Conservation (phyloP, 345 rosid genomes). For the Brassica rapa region DNA sequence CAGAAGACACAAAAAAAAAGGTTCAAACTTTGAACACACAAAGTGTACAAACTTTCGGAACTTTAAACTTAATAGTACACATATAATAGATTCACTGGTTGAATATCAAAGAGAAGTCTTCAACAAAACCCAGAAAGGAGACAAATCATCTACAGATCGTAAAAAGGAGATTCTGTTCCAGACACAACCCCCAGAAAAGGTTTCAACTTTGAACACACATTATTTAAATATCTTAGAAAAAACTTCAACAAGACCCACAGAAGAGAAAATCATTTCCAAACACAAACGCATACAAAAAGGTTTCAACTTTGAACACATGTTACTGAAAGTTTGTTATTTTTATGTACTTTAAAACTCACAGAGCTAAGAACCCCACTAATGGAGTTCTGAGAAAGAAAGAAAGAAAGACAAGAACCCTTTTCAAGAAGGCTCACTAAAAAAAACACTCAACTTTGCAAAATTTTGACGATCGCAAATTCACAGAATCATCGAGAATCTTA, state of each 20-base stretch:
- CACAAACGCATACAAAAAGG: neutral
- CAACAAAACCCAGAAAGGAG: neutral
- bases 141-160: neutral
- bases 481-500: neutral
- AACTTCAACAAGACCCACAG: neutral
- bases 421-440: neutral
- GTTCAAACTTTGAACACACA: neutral
- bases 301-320: neutral
- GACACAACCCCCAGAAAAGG: neutral
- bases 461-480: constrained; percentile 13
- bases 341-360: neutral
- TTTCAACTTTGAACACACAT: no score
- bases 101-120: neutral
- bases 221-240: no score
- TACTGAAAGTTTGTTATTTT: neutral
- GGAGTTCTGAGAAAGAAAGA: neutral
- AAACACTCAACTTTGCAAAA: constrained; percentile 1
- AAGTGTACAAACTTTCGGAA: neutral
- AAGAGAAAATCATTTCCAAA: neutral
- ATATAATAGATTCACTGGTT: neutral
- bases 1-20: neutral
- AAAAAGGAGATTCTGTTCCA: neutral
- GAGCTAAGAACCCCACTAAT: constrained; percentile 4
- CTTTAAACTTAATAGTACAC: neutral
- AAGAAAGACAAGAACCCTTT: neutral